Evolutionary conservation across 106 monocot genomes (phyloP).

Genomic region (Hemerocallis citrina): DNA sequence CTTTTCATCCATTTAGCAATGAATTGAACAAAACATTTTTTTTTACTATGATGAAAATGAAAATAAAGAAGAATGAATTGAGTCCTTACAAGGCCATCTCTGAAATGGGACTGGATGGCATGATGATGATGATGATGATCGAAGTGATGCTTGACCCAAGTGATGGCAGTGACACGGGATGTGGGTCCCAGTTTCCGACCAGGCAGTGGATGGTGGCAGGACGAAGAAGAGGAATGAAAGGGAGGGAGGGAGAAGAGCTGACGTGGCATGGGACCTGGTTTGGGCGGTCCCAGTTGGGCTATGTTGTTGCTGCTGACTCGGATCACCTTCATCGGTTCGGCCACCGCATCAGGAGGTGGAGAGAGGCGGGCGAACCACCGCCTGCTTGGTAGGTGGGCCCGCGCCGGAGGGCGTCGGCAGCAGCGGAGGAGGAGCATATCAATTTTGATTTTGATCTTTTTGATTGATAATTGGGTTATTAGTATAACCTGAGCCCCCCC

Average conservation of each 20-base stretch:
- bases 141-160: slow-evolving; percentile 91
- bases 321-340: slow-evolving; percentile 42
- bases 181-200: slow-evolving; percentile 62
- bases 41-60: neutral
- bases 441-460: too few species aligned
- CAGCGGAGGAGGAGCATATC: slow-evolving; percentile 18
- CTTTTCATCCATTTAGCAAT: too few species aligned
- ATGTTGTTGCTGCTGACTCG: slow-evolving; percentile 68
- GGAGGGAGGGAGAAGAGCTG: slow-evolving; percentile 83
- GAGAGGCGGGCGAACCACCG: slow-evolving; percentile 33
- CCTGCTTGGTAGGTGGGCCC: neutral
- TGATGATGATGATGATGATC: too few species aligned
- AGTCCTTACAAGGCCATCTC: slow-evolving; percentile 53
- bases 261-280: slow-evolving; percentile 66
- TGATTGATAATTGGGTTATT: too few species aligned
- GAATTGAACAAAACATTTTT: neutral
- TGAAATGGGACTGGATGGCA: slow-evolving; percentile 72
- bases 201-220: slow-evolving; percentile 40
- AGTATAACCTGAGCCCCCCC: too few species aligned
- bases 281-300: slow-evolving; percentile 58
- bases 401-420: slow-evolving; percentile 3
- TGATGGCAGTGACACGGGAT: slow-evolving; percentile 76
- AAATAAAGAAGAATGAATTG: too few species aligned
- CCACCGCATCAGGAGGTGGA: slow-evolving; percentile 31
- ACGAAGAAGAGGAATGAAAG: slow-evolving; percentile 28